phyloP scores from a whole-genome alignment of 768 basidiomycete genomes.

The Agrocybe pediades region DNA sequence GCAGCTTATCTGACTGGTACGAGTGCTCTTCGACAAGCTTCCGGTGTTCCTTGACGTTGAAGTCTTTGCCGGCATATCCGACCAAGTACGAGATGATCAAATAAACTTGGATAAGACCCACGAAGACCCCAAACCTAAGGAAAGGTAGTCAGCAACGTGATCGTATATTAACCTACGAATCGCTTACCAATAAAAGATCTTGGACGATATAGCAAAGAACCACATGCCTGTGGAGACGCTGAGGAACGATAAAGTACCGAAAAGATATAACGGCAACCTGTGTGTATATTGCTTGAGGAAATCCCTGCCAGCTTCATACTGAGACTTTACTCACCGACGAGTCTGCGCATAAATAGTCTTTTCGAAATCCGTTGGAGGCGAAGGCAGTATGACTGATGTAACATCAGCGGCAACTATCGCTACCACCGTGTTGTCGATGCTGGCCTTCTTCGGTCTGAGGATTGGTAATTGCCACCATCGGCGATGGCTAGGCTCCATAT shows the following conservation, averaged over 20 bases:
- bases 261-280: conserved; percentile 24
- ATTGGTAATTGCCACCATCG: conserved; percentile 16
- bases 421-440: conserved; percentile 12
- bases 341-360: conserved; percentile 23
- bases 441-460: conserved; percentile 5
- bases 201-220: conserved; percentile 26
- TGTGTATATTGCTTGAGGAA: neutral
- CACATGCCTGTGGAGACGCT: conserved; percentile 27
- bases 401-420: conserved; percentile 18
- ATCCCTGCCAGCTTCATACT: neutral
- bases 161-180: neutral
- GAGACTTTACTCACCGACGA: conserved; percentile 15
- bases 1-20: conserved; percentile 17
- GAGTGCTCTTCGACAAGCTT: conserved; percentile 20
- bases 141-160: neutral
- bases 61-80: conserved; percentile 27
- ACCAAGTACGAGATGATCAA: conserved; percentile 23
- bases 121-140: conserved; percentile 25
- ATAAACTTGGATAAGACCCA: conserved; percentile 25
- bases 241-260: conserved; percentile 27
- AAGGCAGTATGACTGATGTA: conserved; percentile 22
- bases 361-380: conserved; percentile 23
- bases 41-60: conserved; percentile 21
- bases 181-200: conserved; percentile 26
- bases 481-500: conserved; percentile 1